These are phyloP conservation scores for Aspergillus sergii DNA, from an alignment of 2,329 filamentous ascomycete genomes.

Conservation along the genomic window DNA sequence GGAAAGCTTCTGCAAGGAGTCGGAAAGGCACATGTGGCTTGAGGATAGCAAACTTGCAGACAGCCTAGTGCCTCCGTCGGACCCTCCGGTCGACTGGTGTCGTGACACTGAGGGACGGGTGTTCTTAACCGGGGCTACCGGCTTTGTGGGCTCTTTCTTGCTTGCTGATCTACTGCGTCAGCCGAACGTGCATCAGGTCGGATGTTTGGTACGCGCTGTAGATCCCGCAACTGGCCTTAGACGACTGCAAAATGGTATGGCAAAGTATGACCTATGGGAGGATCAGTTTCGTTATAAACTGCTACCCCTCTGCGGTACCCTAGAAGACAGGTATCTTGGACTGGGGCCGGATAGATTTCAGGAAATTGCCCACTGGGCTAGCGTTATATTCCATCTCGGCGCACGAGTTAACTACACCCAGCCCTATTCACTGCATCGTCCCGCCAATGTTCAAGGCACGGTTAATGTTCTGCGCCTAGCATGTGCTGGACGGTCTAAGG, in stretches of 20 bases:
- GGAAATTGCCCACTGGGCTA: constrained; percentile 60
- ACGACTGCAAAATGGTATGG: constrained; percentile 10
- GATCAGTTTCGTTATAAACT: background rate
- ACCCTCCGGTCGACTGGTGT: constrained; percentile 21
- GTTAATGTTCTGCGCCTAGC: constrained; percentile 72
- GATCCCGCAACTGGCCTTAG: constrained; percentile 37
- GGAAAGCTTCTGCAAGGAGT: background rate
- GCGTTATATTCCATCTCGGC: constrained; percentile 76
- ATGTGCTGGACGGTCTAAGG: constrained; percentile 36
- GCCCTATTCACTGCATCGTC: constrained; percentile 68
- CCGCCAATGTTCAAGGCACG: constrained; percentile 73
- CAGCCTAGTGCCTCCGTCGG: constrained; percentile 3
- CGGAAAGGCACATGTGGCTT: background rate
- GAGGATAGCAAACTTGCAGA: background rate
- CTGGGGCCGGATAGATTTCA: constrained; percentile 15
- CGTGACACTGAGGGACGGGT: constrained; percentile 45
- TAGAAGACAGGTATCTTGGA: constrained; percentile 66
- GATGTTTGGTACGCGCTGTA: constrained; percentile 72
- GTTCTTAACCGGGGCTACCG: constrained; percentile 81
- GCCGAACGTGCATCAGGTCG: constrained; percentile 57
- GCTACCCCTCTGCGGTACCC: constrained; percentile 56
- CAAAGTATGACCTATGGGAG: constrained; percentile 16
- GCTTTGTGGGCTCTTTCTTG: constrained; percentile 78
- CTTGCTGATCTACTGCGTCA: constrained; percentile 67
- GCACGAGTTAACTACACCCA: constrained; percentile 74